Conservation (phyloP, 2,329 filamentous ascomycete species). For the Biscogniauxia sp. region DNA sequence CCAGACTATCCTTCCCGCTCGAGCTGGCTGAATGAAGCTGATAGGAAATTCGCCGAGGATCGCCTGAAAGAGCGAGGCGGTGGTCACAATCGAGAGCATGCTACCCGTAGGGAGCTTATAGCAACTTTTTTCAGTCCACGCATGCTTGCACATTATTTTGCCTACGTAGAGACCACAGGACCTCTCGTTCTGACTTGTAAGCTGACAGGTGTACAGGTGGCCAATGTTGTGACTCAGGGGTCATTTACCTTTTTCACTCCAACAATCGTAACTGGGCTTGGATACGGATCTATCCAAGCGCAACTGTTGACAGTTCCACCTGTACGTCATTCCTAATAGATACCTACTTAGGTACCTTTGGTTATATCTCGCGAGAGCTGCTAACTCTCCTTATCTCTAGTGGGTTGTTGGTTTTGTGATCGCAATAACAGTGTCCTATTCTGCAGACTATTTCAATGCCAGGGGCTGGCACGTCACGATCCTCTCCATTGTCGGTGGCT, state of each 20-base stretch:
- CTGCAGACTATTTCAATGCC: slow-evolving; percentile 24
- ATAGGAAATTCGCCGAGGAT: slow-evolving; percentile 22
- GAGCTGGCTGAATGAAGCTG: slow-evolving; percentile 21
- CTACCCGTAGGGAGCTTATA: slow-evolving; percentile 34
- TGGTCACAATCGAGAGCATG: slow-evolving; percentile 36
- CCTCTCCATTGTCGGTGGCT: slow-evolving; percentile 28
- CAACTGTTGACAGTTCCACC: slow-evolving; percentile 30
- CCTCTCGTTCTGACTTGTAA: no score
- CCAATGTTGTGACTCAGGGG: slow-evolving; percentile 27
- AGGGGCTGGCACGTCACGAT: slow-evolving; percentile 25
- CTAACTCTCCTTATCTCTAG: not conserved
- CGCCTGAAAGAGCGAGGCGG: slow-evolving; percentile 30
- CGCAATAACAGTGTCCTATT: slow-evolving; percentile 24
- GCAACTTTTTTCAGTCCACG: slow-evolving; percentile 35
- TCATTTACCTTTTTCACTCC: slow-evolving; percentile 52
- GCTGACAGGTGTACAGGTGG: slow-evolving; percentile 15
- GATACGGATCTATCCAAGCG: slow-evolving; percentile 27
- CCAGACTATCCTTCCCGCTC: slow-evolving; percentile 26
- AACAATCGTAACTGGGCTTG: slow-evolving; percentile 46
- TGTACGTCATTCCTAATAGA: slow-evolving; percentile 5
- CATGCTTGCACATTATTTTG: slow-evolving; percentile 37
- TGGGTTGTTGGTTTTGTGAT: slow-evolving; percentile 29
- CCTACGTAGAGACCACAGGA: slow-evolving; percentile 19
- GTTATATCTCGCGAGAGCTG: no score
- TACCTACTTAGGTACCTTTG: no score